Evolutionary conservation across 768 basidiomycete species (phyloP).

Genomic region (Tricholoma hemisulphureum): DNA sequence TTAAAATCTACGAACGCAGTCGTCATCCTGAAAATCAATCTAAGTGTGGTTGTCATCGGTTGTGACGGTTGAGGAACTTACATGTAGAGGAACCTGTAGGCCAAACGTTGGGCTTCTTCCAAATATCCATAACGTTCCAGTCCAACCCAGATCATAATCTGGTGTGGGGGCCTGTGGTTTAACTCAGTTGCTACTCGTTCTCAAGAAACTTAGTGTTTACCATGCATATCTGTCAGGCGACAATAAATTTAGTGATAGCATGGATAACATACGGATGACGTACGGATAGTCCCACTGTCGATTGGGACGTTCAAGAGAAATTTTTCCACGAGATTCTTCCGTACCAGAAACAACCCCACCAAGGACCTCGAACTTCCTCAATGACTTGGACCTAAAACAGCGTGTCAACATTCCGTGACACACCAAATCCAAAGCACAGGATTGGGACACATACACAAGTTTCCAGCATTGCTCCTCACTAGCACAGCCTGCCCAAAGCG

Average conservation of each 20-base stretch:
- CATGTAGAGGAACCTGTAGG: conserved; percentile 99
- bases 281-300: conserved; percentile 99
- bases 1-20: conserved; percentile 96
- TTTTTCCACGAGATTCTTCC: conserved; percentile 93
- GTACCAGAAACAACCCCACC: conserved; percentile 96
- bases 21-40: conserved; percentile 65
- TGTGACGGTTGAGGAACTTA: conserved; percentile 26
- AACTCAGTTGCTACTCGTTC: conserved; percentile 12
- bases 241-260: conserved; percentile 2
- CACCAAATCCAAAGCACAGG: neutral
- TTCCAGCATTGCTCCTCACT: conserved; percentile 94
- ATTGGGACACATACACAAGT: conserved; percentile 68
- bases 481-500: conserved; percentile 96
- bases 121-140: conserved; percentile 94
- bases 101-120: conserved; percentile 88
- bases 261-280: conserved; percentile 36
- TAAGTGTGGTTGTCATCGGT: neutral
- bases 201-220: conserved; percentile 25
- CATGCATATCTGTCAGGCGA: conserved; percentile 59
- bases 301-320: conserved; percentile 94
- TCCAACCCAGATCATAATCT: conserved; percentile 98
- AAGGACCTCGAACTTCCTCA: conserved; percentile 95
- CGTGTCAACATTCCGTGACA: conserved; percentile 1
- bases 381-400: conserved; percentile 63
- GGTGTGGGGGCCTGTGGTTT: conserved; percentile 79